These are phyloP conservation scores for Lachancea nothofagi DNA, from an alignment of 805 yeast genomes.

Conservation along the genomic window DNA sequence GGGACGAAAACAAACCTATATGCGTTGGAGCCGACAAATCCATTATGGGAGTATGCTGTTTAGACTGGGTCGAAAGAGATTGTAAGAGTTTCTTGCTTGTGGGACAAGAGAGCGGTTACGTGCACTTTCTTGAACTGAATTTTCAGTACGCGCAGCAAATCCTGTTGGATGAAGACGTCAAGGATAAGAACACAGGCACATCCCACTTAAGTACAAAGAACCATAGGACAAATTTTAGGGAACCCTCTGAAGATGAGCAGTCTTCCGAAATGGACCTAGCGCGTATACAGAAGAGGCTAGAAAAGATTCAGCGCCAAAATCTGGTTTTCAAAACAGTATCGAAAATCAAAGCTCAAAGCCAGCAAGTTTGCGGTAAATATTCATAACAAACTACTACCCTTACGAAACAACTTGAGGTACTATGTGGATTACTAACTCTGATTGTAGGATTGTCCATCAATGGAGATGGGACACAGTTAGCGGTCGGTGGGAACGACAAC, in stretches of 20 bases:
- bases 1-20: conserved; percentile 8
- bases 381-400: conserved; percentile 1
- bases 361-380: conserved; percentile 53
- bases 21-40: conserved; percentile 1
- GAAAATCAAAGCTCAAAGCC: conserved; percentile 43
- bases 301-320: background rate
- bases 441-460: conserved; percentile 51
- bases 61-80: conserved; percentile 47
- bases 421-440: conserved; percentile 7
- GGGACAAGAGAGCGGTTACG: conserved; percentile 64
- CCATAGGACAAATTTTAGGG: background rate
- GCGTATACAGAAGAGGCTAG: background rate
- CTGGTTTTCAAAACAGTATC: conserved; percentile 11
- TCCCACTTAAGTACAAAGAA: background rate
- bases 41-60: conserved; percentile 47
- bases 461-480: conserved; percentile 48
- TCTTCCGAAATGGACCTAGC: background rate
- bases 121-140: conserved; percentile 31
- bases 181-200: background rate
- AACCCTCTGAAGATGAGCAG: background rate
- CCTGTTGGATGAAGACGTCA: background rate
- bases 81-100: conserved; percentile 38
- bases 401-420: background rate
- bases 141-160: conserved; percentile 6
- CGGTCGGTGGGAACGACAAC: conserved; percentile 84